phyloP scores from a whole-genome alignment of 345 rosid species.

The Angophora floribunda region DNA sequence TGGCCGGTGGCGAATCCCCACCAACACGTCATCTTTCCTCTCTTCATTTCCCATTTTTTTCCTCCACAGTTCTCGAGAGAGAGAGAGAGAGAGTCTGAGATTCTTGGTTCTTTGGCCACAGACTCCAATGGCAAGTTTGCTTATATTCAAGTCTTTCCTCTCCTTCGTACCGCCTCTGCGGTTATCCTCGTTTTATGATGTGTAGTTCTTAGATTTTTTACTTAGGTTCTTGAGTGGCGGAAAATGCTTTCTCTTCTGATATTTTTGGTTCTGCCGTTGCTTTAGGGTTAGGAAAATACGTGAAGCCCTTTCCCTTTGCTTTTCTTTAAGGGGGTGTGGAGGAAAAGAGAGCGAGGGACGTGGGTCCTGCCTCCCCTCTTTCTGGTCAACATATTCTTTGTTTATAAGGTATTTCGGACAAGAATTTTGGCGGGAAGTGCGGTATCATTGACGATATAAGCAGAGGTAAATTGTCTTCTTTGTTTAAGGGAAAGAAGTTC shows the following conservation, averaged over 20 bases:
- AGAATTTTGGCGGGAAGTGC: not conserved
- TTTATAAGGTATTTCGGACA: not conserved
- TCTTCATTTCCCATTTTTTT: not conserved
- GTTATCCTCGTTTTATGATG: not conserved
- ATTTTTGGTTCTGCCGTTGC: not conserved
- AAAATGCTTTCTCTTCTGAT: not conserved
- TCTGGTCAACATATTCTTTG: constrained; percentile 28
- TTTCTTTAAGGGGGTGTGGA: not conserved
- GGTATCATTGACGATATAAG: not conserved
- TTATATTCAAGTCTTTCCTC: not conserved
- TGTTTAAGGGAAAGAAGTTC: not conserved
- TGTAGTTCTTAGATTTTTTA: not conserved
- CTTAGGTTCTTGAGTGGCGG: not conserved
- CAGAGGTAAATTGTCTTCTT: not conserved
- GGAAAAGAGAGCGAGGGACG: constrained; percentile 35
- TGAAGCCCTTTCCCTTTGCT: not conserved
- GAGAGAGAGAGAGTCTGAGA: not conserved
- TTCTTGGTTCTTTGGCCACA: not conserved
- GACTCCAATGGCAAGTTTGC: not conserved
- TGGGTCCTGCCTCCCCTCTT: constrained; percentile 44
- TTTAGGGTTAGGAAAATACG: not conserved
- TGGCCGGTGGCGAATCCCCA: not conserved
- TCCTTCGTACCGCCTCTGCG: not conserved
- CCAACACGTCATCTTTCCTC: not conserved
- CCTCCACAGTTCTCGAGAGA: not conserved